These are phyloP conservation scores for Trametopsis cervina DNA, from an alignment of 768 basidiomycete genomes.

Conservation along the genomic window DNA sequence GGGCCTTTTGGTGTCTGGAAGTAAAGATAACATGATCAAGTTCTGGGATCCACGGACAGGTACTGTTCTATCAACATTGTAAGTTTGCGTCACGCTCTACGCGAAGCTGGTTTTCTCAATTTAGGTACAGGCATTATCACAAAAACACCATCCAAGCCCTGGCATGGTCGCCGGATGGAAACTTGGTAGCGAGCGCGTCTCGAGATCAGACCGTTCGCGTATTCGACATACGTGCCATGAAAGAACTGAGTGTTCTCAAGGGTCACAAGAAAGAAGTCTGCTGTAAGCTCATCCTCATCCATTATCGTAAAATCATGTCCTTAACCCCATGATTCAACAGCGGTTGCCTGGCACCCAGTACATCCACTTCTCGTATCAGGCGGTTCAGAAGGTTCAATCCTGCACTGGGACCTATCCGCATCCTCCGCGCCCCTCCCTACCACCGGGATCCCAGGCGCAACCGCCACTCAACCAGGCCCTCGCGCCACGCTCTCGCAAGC, in stretches of 20 bases:
- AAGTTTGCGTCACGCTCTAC: conserved; percentile 22
- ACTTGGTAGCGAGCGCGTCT: conserved; percentile 89
- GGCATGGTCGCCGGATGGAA: conserved; percentile 91
- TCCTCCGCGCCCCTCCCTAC: conserved; percentile 46
- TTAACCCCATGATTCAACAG: conserved; percentile 30
- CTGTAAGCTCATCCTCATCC: conserved; percentile 39
- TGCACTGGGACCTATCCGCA: conserved; percentile 86
- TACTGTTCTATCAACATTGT: conserved; percentile 88
- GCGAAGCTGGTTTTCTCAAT: neutral
- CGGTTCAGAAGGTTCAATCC: conserved; percentile 88
- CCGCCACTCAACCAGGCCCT: conserved; percentile 36
- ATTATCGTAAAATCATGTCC: neutral
- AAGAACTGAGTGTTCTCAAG: conserved; percentile 84
- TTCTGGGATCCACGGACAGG: conserved; percentile 99
- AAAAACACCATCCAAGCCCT: conserved; percentile 95
- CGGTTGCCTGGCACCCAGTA: conserved; percentile 92
- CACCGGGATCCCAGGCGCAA: conserved; percentile 22
- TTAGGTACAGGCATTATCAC: conserved; percentile 70
- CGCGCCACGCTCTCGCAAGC: conserved; percentile 89
- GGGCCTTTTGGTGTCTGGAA: conserved; percentile 89
- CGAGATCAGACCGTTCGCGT: conserved; percentile 93
- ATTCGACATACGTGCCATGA: conserved; percentile 98
- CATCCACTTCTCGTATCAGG: conserved; percentile 91
- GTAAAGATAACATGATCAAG: conserved; percentile 97
- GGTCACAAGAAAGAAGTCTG: conserved; percentile 99